Conservation (phyloP, 257 asterid genomes). For the Salvia miltiorrhiza region DNA sequence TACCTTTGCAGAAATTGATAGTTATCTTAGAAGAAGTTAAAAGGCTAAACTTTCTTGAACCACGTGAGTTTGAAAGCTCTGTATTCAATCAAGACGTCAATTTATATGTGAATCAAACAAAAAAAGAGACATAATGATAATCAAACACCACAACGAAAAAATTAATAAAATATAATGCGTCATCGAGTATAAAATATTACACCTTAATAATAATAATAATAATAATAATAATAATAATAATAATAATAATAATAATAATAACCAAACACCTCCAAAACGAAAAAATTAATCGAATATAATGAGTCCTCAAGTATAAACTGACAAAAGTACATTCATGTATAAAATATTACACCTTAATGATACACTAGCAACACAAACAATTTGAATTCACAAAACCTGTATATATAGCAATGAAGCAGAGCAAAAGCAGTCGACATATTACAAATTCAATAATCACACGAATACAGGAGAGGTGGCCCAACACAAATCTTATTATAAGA, state of each 20-base stretch:
- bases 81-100: not conserved
- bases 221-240: not conserved
- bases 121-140: too few relatives aligned
- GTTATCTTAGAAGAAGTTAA: not conserved
- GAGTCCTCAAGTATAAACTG: not conserved
- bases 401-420: not conserved
- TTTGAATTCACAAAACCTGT: conserved; percentile 9
- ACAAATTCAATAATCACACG: conserved; percentile 22
- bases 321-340: conserved; percentile 14
- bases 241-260: not conserved
- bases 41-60: not conserved
- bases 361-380: not conserved
- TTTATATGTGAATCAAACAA: too few relatives aligned
- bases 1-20: too few relatives aligned
- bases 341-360: conserved; percentile 12
- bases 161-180: too few relatives aligned
- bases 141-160: too few relatives aligned
- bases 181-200: too few relatives aligned
- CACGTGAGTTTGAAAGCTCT: not conserved
- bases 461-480: not conserved
- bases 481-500: conserved; percentile 34
- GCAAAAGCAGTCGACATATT: conserved; percentile 1
- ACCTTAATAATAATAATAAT: too few relatives aligned
- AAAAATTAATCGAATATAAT: not conserved
- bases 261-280: not conserved